These are phyloP conservation scores for Hydrangea macrophylla DNA, from an alignment of 148 eudicot species.

Conservation along the genomic window DNA sequence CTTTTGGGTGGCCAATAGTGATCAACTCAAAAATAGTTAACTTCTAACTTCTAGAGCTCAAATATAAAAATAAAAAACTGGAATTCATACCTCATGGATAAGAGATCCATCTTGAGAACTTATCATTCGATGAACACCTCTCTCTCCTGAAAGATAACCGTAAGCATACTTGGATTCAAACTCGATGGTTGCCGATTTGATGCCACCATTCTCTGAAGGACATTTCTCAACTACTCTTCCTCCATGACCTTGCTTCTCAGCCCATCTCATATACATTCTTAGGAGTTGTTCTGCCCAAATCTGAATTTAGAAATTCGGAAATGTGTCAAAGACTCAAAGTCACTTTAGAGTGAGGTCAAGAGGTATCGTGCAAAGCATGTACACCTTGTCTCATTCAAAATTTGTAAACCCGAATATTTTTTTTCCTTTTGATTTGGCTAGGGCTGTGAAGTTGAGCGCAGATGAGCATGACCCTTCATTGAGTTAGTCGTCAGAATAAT, in stretches of 20 bases:
- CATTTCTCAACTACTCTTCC: conserved; percentile 69
- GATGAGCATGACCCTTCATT: background rate
- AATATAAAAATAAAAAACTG: background rate
- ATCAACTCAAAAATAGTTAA: background rate
- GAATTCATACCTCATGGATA: conserved; percentile 36
- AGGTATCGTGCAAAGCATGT: background rate
- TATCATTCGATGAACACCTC: conserved; percentile 71
- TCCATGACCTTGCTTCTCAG: conserved; percentile 57
- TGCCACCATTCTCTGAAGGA: conserved; percentile 45
- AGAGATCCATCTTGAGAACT: conserved; percentile 25
- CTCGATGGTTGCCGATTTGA: conserved; percentile 66
- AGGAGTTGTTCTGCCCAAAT: conserved; percentile 69
- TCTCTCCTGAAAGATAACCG: conserved; percentile 78
- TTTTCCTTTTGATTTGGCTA: background rate
- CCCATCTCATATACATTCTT: conserved; percentile 80
- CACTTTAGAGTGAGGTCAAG: background rate
- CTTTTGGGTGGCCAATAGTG: background rate
- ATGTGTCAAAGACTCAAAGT: too few species aligned
- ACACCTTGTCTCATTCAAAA: too few species aligned
- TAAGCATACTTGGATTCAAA: conserved; percentile 75
- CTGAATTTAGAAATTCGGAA: conserved; percentile 37
- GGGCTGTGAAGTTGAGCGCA: background rate
- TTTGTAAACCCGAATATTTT: too few species aligned
- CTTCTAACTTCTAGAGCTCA: background rate
- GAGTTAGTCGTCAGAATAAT: background rate